Evolutionary conservation across 306 rosid genomes (phyloP), one percentile per base, ranked within the genome.

Genomic region (Datisca glomerata): DNA sequence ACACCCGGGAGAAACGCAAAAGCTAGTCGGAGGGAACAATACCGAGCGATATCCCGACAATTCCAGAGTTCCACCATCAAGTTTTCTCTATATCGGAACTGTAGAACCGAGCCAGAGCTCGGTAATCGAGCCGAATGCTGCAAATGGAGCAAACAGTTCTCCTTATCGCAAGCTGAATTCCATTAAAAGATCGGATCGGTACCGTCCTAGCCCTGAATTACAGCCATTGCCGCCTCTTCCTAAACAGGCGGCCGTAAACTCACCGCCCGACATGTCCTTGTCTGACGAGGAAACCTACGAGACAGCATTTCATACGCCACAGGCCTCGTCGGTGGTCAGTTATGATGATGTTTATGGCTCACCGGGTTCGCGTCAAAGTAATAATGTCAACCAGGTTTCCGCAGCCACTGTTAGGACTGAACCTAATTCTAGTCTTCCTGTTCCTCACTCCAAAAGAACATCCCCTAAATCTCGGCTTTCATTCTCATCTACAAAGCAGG

Each of bases 151-250:
- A 12, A 78, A 57, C 53, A 61, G 74, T 41, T 78, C 91, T 2
- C 93, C 95, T 11, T 78, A 80, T 63, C 83, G 67, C 50, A 75
- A 73, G 36, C 80, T 87, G 23, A 68, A 81, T 45, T 70, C 96
- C 10, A 21, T 70, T 12, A 81, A 89, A 60, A 73, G 63, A 63
- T 80, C 95, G 41, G 95, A 89, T 33, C 80, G 91, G 57, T 81
- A 80, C 51, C 79, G 94, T 8, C 97, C 93, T 0, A 89, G 97
- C 47, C 97, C 97, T 1, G 97, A 89, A 39, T 60, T 89, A 64
- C 97, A 89, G 51, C 97, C 97, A 16, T 61, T 89, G 62, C 97
- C 97, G 35, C 86, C 93, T 19, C 41, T 86, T 7, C 49, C 56
- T 6, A 70, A 70, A 18, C 81, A 56, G 18, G 64, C 48, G 12